Evolutionary conservation across 257 asterid genomes (phyloP).

Genomic region (Nicotiana sylvestris): DNA sequence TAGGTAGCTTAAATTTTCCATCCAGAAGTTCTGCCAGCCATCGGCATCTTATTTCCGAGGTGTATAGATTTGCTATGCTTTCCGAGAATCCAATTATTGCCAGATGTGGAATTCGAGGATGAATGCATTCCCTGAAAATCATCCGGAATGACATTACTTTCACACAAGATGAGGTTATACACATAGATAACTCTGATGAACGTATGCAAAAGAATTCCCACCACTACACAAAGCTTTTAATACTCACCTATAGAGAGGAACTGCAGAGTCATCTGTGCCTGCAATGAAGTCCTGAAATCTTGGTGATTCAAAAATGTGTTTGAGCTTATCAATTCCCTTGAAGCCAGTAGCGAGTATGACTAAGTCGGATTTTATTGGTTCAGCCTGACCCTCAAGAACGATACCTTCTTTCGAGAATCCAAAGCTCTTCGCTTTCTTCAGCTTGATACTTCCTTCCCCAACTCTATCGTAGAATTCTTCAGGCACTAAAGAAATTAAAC

Average conservation of each 20-base stretch:
- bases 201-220: neutral
- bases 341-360: conserved; percentile 50
- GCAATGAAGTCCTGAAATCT: conserved; percentile 24
- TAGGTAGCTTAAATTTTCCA: conserved; percentile 42
- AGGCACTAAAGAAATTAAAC: conserved; percentile 32
- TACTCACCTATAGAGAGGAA: conserved; percentile 42
- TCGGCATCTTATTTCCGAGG: conserved; percentile 39
- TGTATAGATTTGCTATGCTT: conserved; percentile 34
- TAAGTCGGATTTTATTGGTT: conserved; percentile 30
- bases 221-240: neutral
- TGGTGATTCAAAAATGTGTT: conserved; percentile 27
- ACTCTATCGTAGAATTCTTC: conserved; percentile 45
- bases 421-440: conserved; percentile 32
- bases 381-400: conserved; percentile 21
- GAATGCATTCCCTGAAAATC: conserved; percentile 39
- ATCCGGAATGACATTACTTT: neutral
- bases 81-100: conserved; percentile 50
- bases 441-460: conserved; percentile 45
- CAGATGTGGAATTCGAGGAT: conserved; percentile 42
- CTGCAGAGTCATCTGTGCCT: conserved; percentile 16
- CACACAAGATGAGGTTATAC: neutral
- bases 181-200: too few species aligned
- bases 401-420: conserved; percentile 39
- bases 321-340: conserved; percentile 38
- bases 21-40: conserved; percentile 46